A percentile compares a stretch with the other conserved stretches of the same genome.
phyloP scores from a whole-genome alignment of 768 basidiomycete species.

The Mycena sanguinolenta region DNA sequence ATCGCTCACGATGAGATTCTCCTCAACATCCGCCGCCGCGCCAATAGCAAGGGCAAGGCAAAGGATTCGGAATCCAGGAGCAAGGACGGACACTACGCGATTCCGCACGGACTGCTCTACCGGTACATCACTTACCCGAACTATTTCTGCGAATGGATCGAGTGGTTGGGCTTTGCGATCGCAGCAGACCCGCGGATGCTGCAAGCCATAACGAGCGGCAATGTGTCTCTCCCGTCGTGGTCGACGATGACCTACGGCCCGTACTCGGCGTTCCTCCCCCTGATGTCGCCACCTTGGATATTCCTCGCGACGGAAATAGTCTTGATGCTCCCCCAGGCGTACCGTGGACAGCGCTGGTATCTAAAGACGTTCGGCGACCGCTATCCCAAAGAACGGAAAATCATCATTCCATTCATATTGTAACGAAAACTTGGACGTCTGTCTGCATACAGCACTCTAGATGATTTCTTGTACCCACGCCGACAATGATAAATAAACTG shows the following conservation, averaged over 20 bases:
- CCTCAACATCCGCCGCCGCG: slow-evolving; percentile 81
- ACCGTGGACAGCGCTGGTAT: slow-evolving; percentile 91
- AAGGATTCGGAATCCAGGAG: slow-evolving; percentile 42
- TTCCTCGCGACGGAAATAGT: slow-evolving; percentile 82
- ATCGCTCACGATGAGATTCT: slow-evolving; percentile 93
- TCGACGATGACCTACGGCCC: slow-evolving; percentile 31
- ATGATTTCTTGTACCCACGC: neutral
- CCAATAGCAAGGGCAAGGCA: slow-evolving; percentile 53
- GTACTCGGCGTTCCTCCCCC: slow-evolving; percentile 50
- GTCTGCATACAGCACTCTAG: neutral
- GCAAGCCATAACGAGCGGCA: slow-evolving; percentile 21
- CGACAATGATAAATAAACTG: too few relatives aligned
- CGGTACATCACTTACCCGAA: slow-evolving; percentile 89
- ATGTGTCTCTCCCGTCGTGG: slow-evolving; percentile 40
- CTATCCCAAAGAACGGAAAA: slow-evolving; percentile 85
- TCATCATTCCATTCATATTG: slow-evolving; percentile 84
- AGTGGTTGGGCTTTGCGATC: slow-evolving; percentile 91
- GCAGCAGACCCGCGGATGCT: slow-evolving; percentile 67
- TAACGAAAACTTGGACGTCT: slow-evolving; percentile 40
- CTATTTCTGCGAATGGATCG: slow-evolving; percentile 95
- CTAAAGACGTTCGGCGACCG: slow-evolving; percentile 73
- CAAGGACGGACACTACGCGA: slow-evolving; percentile 73
- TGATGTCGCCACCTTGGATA: slow-evolving; percentile 80
- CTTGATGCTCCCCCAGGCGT: slow-evolving; percentile 86
- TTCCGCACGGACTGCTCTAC: slow-evolving; percentile 86